Conservation (phyloP, 495 filamentous ascomycete species). For the Annulohypoxylon nitens region DNA sequence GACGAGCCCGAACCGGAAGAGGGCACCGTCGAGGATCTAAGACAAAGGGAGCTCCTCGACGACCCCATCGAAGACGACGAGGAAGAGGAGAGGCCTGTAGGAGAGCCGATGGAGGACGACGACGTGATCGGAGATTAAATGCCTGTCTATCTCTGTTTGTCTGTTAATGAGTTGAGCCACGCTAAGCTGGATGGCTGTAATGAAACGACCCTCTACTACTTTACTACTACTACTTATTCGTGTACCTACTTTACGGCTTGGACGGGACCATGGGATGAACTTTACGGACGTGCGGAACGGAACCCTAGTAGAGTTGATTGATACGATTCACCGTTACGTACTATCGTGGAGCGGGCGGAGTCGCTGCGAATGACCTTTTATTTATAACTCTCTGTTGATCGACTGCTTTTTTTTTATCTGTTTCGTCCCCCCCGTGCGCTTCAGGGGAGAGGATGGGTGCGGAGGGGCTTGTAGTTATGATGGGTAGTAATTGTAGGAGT, state of each 20-base stretch:
- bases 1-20: conserved; percentile 62
- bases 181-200: neutral
- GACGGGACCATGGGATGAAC: conserved; percentile 17
- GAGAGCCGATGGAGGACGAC: conserved; percentile 68
- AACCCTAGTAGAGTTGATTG: conserved; percentile 15
- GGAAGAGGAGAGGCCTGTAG: conserved; percentile 56
- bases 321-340: conserved; percentile 16
- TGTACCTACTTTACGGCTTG: conserved; percentile 14
- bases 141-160: neutral
- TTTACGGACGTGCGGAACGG: neutral
- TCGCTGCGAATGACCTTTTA: neutral
- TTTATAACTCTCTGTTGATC: neutral
- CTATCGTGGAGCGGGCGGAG: conserved; percentile 1
- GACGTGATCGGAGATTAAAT: conserved; percentile 78
- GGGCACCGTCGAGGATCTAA: conserved; percentile 71
- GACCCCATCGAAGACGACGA: conserved; percentile 65
- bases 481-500: conserved; percentile 15
- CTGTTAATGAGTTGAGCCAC: neutral
- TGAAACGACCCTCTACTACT: neutral
- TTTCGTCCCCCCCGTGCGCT: neutral
- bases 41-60: conserved; percentile 70
- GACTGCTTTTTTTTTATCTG: neutral
- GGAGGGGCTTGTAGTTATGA: conserved; percentile 2
- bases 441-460: neutral
- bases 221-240: neutral